These are phyloP conservation scores for Chlamydomonas sphaeroides DNA, from an alignment of 139 green algal species.

Conservation along the genomic window DNA sequence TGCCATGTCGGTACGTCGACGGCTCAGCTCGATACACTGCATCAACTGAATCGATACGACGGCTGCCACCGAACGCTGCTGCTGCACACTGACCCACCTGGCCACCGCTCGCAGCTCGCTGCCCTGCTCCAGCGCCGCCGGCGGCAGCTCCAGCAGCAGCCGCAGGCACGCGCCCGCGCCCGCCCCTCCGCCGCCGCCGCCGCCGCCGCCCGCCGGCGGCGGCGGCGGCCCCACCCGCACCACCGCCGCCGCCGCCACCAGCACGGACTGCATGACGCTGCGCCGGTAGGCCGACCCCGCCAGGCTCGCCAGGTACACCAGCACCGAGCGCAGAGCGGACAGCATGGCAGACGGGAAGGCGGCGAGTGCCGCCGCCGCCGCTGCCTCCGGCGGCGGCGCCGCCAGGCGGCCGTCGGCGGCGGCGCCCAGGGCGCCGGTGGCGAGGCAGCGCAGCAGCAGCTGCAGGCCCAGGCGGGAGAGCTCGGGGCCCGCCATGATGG, in stretches of 20 bases:
- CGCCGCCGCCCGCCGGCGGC: background rate
- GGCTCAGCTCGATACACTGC: too few relatives aligned
- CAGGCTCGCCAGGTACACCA: slow-evolving; percentile 11
- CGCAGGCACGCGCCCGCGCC: slow-evolving; percentile 6
- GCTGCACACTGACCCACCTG: too few relatives aligned
- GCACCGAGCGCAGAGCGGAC: background rate
- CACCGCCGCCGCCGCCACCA: slow-evolving; percentile 9
- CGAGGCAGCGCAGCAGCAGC: slow-evolving; percentile 22
- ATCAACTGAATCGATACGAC: too few relatives aligned
- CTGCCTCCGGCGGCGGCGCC: background rate
- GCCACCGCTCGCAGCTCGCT: slow-evolving; percentile 17
- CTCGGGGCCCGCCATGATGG: background rate
- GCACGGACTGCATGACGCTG: slow-evolving; percentile 7
- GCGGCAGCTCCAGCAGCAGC: slow-evolving; percentile 33
- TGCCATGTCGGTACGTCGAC: too few relatives aligned
- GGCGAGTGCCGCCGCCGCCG: background rate
- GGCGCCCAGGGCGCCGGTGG: background rate
- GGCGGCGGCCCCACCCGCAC: too few relatives aligned
- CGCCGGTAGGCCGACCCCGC: slow-evolving; percentile 13
- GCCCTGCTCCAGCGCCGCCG: slow-evolving; percentile 11
- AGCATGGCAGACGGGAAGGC: slow-evolving; percentile 7
- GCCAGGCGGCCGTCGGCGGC: slow-evolving; percentile 19
- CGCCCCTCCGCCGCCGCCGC: too few relatives aligned
- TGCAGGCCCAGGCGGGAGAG: slow-evolving; percentile 31
- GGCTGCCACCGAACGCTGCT: too few relatives aligned